Evolutionary conservation across 495 filamentous ascomycete genomes (phyloP), one percentile per base, ranked within the genome.

Genomic region (Ascodesmis nigricans): DNA sequence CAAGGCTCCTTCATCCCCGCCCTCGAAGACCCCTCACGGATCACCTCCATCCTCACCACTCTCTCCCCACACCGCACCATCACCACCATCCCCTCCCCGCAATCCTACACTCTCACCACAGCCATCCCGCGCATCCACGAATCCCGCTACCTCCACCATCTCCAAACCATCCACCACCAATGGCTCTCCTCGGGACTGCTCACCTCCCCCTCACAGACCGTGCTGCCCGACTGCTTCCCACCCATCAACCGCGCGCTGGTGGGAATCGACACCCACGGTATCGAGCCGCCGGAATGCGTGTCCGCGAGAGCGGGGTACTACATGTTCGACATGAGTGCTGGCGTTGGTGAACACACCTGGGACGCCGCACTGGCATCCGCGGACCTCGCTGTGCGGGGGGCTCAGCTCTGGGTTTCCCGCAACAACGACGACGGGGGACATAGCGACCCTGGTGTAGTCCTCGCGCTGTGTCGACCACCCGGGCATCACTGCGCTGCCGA

Each of bases 221-320:
- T 43, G 4, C 26, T 43, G 3, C 40, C 40, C 4, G 40, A 43
- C 20, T 43, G 40, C 36, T 43, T 43, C 35, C n/a, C n/a, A n/a
- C 21, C 27, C 6, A 22, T 35, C 1, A 4, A 9, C 7, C n/a
- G 35, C n/a, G n/a, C n/a, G n/a, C 26, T 37, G 9, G 13, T 17
- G 6, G 29, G 23, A 10, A 13, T 31, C 1, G 29, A 26, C 11
- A 18, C 20, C 10, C 33, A 29, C n/a, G n/a, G n/a, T n/a, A 15
- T 10, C 4, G 9, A 24, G 10, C 30, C 35, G 13, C 40, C 40
- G 8, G 34, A 33, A 16, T 35, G 39, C 23, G 21, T 33, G 1
- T 38, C 28, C 20, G 40, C 40, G 4, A 22, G 40, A 4, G 16
- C 30, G 11, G 40, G 40, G 2, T 43, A 39, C 29, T 43, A 39